Evolutionary conservation across 805 yeast genomes (phyloP).

Genomic region (Barnettozyma wickerhamii): DNA sequence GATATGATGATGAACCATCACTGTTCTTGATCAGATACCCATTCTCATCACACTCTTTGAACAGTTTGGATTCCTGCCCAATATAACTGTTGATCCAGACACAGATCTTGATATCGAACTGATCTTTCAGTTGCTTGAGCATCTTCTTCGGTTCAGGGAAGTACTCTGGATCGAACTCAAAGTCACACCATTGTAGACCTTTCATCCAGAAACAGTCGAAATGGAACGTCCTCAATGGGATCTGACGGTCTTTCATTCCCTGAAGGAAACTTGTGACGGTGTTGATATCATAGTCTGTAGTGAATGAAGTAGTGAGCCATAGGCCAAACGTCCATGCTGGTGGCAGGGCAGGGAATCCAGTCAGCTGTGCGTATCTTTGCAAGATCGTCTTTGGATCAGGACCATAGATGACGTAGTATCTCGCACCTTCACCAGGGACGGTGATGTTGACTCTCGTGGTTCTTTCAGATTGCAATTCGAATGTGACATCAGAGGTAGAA

Average conservation of each 20-base stretch:
- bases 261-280: constrained; percentile 19
- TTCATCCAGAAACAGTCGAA: constrained; percentile 24
- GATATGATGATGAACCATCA: constrained; percentile 20
- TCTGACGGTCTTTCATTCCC: constrained; percentile 22
- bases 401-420: constrained; percentile 21
- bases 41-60: constrained; percentile 16
- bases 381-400: constrained; percentile 23
- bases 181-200: constrained; percentile 24
- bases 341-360: constrained; percentile 21
- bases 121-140: constrained; percentile 31
- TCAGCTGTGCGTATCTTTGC: constrained; percentile 19
- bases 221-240: constrained; percentile 21
- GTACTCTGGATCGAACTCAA: constrained; percentile 20
- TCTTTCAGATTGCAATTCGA: constrained; percentile 21
- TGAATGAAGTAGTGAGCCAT: constrained; percentile 22
- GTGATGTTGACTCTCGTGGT: constrained; percentile 20
- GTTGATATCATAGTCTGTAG: constrained; percentile 21
- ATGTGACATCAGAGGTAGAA: constrained; percentile 17
- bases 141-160: constrained; percentile 19
- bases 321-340: constrained; percentile 23
- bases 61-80: constrained; percentile 18
- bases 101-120: constrained; percentile 33
- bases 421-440: constrained; percentile 19
- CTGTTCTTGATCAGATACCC: constrained; percentile 18
- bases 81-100: constrained; percentile 23